Conservation (phyloP, 2,329 filamentous ascomycete species). For the Sarocladium strictum region DNA sequence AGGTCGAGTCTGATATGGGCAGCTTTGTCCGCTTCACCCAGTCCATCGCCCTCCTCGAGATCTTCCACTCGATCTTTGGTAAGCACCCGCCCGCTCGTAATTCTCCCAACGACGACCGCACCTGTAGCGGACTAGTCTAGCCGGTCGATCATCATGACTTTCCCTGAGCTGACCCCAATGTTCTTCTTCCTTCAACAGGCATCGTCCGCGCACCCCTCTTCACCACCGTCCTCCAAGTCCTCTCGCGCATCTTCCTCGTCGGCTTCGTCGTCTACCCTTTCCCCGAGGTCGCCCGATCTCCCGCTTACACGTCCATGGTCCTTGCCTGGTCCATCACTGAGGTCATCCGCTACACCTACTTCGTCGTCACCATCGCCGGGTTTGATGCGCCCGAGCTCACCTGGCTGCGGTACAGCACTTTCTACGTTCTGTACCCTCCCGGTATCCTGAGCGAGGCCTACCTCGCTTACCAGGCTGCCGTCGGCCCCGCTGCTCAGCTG, state of each 20-base stretch:
- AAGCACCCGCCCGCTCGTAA: constrained; percentile 12
- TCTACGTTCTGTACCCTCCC: constrained; percentile 86
- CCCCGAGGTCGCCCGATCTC: constrained; percentile 51
- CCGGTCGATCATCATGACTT: too few species aligned
- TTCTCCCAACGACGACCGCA: too few species aligned
- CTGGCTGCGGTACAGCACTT: constrained; percentile 88
- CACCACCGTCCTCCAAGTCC: constrained; percentile 87
- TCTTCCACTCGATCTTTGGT: constrained; percentile 76
- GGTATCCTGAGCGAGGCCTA: constrained; percentile 85
- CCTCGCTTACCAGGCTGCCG: constrained; percentile 68
- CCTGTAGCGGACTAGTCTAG: too few species aligned
- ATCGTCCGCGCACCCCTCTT: constrained; percentile 78
- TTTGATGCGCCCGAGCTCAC: constrained; percentile 59
- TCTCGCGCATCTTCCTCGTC: constrained; percentile 79
- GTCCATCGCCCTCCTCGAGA: constrained; percentile 75
- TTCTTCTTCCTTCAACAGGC: constrained; percentile 49
- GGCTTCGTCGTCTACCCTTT: constrained; percentile 78
- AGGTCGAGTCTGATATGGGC: constrained; percentile 57
- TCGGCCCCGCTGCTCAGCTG: constrained; percentile 48
- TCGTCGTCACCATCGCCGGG: constrained; percentile 64
- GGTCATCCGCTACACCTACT: constrained; percentile 89
- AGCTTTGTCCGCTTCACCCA: constrained; percentile 74
- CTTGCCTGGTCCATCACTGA: constrained; percentile 86
- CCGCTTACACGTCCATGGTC: constrained; percentile 71
- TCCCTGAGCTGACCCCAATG: too few species aligned